Conservation (phyloP, 257 asterid species). For the Euphrasia confusa region DNA sequence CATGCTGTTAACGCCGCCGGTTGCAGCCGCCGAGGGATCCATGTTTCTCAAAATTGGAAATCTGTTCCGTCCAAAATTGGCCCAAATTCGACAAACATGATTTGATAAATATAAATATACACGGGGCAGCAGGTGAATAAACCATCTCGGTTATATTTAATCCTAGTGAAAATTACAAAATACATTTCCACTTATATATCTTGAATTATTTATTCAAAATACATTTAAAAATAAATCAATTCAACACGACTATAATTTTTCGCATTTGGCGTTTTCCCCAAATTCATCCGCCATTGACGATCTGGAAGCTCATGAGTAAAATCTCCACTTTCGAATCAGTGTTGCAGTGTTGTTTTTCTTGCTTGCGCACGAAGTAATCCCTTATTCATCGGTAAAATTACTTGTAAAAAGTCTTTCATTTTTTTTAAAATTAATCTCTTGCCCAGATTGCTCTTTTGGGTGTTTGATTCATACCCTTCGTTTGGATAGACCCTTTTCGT, state of each 20-base stretch:
- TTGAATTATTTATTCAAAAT: too few relatives aligned
- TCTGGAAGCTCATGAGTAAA: neutral
- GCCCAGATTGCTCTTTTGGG: neutral
- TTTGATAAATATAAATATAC: too few relatives aligned
- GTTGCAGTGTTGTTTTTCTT: neutral
- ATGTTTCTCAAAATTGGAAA: constrained; percentile 2
- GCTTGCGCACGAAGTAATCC: neutral
- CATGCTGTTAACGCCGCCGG: constrained; percentile 10
- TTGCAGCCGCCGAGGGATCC: constrained; percentile 5
- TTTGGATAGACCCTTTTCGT: neutral
- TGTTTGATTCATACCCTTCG: neutral
- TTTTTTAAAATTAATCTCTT: neutral
- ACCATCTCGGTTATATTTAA: too few relatives aligned
- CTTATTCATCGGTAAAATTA: neutral
- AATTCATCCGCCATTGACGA: neutral
- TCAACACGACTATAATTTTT: too few relatives aligned
- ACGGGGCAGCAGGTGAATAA: too few relatives aligned
- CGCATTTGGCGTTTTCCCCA: too few relatives aligned
- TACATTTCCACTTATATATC: too few relatives aligned
- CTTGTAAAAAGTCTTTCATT: neutral
- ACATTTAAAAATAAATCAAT: too few relatives aligned
- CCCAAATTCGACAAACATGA: too few relatives aligned
- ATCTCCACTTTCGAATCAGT: neutral
- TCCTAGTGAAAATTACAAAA: too few relatives aligned
- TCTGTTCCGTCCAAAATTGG: neutral